Base-by-base conservation (phyloP, 108 stramenopile genomes). In the Asterionellopsis glacialis region DNA sequence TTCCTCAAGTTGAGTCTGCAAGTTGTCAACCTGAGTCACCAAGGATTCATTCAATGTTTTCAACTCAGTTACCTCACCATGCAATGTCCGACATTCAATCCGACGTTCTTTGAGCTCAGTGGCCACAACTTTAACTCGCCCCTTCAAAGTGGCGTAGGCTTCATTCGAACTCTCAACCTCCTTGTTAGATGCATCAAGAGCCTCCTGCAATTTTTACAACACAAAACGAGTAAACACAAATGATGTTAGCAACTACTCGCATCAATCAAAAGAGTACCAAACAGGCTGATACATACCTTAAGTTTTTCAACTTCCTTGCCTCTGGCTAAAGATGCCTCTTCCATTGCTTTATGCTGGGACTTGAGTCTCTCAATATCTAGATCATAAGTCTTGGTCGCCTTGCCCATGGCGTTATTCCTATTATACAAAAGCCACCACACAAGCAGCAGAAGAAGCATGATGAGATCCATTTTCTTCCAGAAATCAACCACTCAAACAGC, bases 51-150 rank as follows among this genome's bases (percentile, higher is more conserved):
- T 90, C 14, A 57, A 53, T 25, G 65, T 60, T 25, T 65, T 69
- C 41, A 88, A 45, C 40, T 82, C 66, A 38, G 82, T 76, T 39
- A 82, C 59, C 50, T 79, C 63, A 0, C 74, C 57, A 19, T 61
- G 38, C 51, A 94, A 58, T 11, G 81, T 72, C 55, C 92, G 58
- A 33, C 87, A 88, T 61, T 90, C 89, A 14, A 73, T 66, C 59
- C 92, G 76, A 19, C 88, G 75, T 56, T 88, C 92, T 57, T 88
- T 90, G 60, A 94, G 64, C 61, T 94, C 92, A 26, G 72, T 74
- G 2, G 92, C 92, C 23, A 94, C 75, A 48, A 60, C 68, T 64
- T 90, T 90, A 24, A 81, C 78, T 47, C 92, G 76, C 24, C 67
- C 71, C 65, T 87, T 84, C 41, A 90, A 70, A n/a, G 79, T 76